Evolutionary conservation across 2,329 filamentous ascomycete genomes (phyloP), one percentile per base, ranked within the genome.

Genomic region (Endocalyx cinctus): DNA sequence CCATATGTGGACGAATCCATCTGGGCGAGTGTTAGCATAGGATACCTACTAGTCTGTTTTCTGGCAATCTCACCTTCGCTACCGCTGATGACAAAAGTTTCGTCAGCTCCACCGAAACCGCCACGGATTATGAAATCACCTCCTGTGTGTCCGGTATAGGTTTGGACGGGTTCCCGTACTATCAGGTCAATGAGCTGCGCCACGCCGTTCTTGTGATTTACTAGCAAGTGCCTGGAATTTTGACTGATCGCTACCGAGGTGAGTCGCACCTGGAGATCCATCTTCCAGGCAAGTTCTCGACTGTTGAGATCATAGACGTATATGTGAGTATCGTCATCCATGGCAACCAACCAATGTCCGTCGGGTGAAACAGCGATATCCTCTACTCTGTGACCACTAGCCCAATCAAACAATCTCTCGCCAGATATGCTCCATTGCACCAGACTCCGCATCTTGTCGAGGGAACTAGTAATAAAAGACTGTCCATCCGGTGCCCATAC

Each of bases 1-100:
- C 87, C 89, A 97, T 41, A 98, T 86, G 55, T 87, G 83, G 26
- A 97, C 74, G 35, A 74, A 72, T 3, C 79, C 78, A 42, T 79
- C 77, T 74, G 29, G 15, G 4, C 15, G 37, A 38, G 7, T 44
- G 38, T 33, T 8, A 23, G 20, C 8, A n/a, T n/a, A n/a, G 20
- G 25, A 27, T 27, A 7, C 25, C 10, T 5, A 34, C 16, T 16
- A 14, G 10, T 14, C 19, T 20, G 12, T 17, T n/a, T 17, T 29
- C 10, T 17, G 22, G 17, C 17, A 25, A 20, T 48, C 68, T 51
- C 65, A 88, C 87, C 84, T 73, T 96, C 88, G 51, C 88, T 95
- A 10, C 92, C 92, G 51, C 86, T 90, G 17, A 94, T 71, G 8
- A 97, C 83, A 58, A 96, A 96, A 55, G 83, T 89, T 63, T 96